Evolutionary conservation across 202 grass and related monocot species (phyloP).

Genomic region (Brachypodium distachyon): DNA sequence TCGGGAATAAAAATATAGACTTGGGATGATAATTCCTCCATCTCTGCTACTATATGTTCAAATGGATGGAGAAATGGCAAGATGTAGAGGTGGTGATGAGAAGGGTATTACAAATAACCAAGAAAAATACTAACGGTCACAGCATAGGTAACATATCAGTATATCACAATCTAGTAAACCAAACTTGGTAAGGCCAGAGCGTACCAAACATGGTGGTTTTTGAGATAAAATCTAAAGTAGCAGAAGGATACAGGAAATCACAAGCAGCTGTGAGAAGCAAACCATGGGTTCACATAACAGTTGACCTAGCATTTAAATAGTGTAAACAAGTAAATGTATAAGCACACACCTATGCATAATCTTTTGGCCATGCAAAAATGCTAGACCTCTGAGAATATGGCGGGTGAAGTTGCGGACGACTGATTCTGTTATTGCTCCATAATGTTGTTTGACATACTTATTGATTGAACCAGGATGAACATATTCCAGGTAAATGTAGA

Average conservation of each 20-base stretch:
- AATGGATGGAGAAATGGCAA: neutral
- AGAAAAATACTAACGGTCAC: neutral
- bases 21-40: neutral
- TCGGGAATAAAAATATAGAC: neutral
- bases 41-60: neutral
- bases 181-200: conserved; percentile 3
- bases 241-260: conserved; percentile 7
- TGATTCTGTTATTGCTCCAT: conserved; percentile 89
- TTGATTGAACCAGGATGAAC: conserved; percentile 93
- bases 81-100: neutral
- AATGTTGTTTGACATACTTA: conserved; percentile 80
- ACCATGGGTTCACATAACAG: neutral
- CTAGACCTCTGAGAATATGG: conserved; percentile 79
- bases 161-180: neutral
- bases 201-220: neutral
- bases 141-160: neutral
- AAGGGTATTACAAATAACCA: neutral
- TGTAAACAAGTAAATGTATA: conserved; percentile 6
- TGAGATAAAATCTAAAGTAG: neutral
- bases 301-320: neutral
- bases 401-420: conserved; percentile 84
- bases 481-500: conserved; percentile 96
- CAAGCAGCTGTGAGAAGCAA: neutral
- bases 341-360: conserved; percentile 89
- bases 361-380: conserved; percentile 81